These are phyloP conservation scores for Fusarium oxysporum DNA, from an alignment of 2,329 filamentous ascomycete genomes.

Conservation along the genomic window DNA sequence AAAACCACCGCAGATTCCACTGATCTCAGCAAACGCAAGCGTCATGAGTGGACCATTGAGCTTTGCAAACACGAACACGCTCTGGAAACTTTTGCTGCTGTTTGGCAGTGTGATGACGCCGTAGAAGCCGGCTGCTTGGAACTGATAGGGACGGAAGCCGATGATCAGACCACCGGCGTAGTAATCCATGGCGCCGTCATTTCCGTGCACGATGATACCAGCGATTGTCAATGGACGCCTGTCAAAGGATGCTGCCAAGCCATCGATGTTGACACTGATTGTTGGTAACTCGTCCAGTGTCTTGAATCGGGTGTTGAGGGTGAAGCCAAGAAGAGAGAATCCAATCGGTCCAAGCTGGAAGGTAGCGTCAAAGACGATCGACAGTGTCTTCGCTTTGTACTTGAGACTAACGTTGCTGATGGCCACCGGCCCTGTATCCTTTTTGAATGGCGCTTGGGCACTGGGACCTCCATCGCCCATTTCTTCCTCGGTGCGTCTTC, in stretches of 20 bases:
- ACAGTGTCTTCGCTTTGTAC: neutral
- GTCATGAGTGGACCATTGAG: slow-evolving; percentile 54
- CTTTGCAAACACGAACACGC: slow-evolving; percentile 53
- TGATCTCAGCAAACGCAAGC: slow-evolving; percentile 53
- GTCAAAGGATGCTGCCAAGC: slow-evolving; percentile 50
- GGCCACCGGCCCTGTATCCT: neutral
- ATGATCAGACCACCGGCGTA: slow-evolving; percentile 54
- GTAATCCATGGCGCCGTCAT: slow-evolving; percentile 40
- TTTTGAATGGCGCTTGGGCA: slow-evolving; percentile 1
- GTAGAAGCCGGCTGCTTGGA: slow-evolving; percentile 57
- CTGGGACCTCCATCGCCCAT: neutral
- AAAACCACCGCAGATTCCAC: slow-evolving; percentile 52
- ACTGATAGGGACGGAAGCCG: slow-evolving; percentile 49
- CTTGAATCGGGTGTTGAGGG: neutral
- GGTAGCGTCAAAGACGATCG: neutral
- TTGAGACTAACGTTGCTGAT: neutral
- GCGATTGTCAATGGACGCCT: slow-evolving; percentile 51
- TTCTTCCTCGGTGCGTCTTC: neutral
- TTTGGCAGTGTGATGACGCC: slow-evolving; percentile 37
- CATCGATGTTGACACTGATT: slow-evolving; percentile 43
- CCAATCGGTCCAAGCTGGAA: slow-evolving; percentile 7
- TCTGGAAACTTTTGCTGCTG: slow-evolving; percentile 36
- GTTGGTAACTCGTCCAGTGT: neutral
- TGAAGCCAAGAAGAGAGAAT: slow-evolving; percentile 2
- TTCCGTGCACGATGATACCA: slow-evolving; percentile 50